A percentile compares a stretch with the other conserved stretches of the same genome.
Conservation (phyloP, 768 basidiomycete genomes). For the Collybia sordida region DNA sequence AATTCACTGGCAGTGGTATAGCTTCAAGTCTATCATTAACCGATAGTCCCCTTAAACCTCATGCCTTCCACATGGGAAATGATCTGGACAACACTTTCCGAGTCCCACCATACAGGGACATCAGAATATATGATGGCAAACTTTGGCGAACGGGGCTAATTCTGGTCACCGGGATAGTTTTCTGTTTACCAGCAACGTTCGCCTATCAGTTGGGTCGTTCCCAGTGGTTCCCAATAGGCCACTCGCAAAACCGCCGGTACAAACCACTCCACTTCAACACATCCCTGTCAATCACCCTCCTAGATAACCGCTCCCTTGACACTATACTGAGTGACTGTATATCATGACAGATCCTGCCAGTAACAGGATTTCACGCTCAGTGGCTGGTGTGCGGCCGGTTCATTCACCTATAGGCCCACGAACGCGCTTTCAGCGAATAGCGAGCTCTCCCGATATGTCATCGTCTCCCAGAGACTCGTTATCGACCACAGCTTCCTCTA, state of each 20-base stretch:
- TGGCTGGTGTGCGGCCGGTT: constrained; percentile 12
- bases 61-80: too few species aligned
- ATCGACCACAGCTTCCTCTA: constrained; percentile 10
- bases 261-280: neutral
- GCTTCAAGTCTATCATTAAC: too few species aligned
- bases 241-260: neutral
- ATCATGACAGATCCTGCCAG: constrained; percentile 29
- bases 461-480: constrained; percentile 15
- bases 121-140: too few species aligned
- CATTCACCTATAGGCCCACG: constrained; percentile 21
- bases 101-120: too few species aligned
- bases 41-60: too few species aligned
- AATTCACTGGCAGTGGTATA: too few species aligned
- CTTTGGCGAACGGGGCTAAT: too few species aligned
- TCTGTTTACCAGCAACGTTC: neutral
- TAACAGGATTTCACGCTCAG: constrained; percentile 13
- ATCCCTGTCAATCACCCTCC: neutral
- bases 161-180: neutral
- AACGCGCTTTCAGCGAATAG: constrained; percentile 12
- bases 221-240: constrained; percentile 10
- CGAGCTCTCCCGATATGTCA: constrained; percentile 6
- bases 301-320: neutral
- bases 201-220: constrained; percentile 4
- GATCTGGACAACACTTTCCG: too few species aligned
- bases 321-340: neutral